phyloP scores from a whole-genome alignment of 345 rosid genomes.

The Populus pruinosa region DNA sequence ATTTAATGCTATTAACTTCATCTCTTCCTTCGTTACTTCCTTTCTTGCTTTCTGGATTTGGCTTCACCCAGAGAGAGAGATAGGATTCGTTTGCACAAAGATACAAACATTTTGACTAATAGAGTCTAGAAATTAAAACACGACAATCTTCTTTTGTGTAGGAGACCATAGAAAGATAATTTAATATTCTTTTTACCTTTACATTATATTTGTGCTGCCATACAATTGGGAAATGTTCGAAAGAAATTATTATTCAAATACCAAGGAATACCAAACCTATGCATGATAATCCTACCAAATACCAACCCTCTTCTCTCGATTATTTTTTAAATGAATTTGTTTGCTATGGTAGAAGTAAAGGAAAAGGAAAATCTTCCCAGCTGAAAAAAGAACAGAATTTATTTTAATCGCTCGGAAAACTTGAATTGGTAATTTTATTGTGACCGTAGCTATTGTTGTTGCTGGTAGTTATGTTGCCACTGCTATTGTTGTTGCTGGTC shows the following conservation, averaged over 20 bases:
- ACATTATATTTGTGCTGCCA: slow-evolving; percentile 4
- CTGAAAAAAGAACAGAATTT: not conserved
- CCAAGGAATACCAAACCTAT: slow-evolving; percentile 16
- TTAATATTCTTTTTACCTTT: not conserved
- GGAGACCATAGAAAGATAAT: not conserved
- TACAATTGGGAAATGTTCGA: not conserved
- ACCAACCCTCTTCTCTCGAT: not conserved
- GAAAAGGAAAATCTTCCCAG: not conserved
- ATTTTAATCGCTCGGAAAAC: slow-evolving; percentile 31
- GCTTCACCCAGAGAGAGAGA: not conserved
- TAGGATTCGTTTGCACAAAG: not conserved
- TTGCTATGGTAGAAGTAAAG: not conserved
- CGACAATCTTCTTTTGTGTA: not conserved
- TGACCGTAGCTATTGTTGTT: slow-evolving; percentile 27
- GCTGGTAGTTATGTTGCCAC: slow-evolving; percentile 6
- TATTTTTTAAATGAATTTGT: not conserved
- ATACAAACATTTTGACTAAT: not conserved
- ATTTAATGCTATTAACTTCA: not conserved
- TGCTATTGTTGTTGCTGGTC: slow-evolving; percentile 20
- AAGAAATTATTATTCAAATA: slow-evolving; percentile 26
- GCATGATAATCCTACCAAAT: slow-evolving; percentile 7
- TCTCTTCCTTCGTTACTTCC: not conserved
- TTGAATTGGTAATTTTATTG: slow-evolving; percentile 28
- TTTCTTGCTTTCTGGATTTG: not conserved
- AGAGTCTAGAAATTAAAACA: not conserved